These are phyloP conservation scores for Claviceps quebecensis DNA, from an alignment of 2,329 filamentous ascomycete species.

Conservation along the genomic window DNA sequence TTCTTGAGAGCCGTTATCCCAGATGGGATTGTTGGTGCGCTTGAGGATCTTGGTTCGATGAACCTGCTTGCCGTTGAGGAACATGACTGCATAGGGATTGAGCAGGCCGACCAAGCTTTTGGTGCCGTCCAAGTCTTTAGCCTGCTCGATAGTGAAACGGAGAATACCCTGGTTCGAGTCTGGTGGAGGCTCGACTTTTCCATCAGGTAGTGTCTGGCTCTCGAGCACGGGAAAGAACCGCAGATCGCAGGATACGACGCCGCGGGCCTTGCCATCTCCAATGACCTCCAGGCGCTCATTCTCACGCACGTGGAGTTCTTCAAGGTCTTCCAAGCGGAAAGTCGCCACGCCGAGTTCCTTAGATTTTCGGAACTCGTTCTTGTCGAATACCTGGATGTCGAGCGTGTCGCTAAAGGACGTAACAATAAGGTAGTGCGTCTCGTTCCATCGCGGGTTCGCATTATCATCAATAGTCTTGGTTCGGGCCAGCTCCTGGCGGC, in stretches of 20 bases:
- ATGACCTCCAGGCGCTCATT: conserved; percentile 76
- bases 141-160: conserved; percentile 85
- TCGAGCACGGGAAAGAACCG: conserved; percentile 92
- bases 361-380: conserved; percentile 91
- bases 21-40: conserved; percentile 94
- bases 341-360: conserved; percentile 83
- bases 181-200: conserved; percentile 65
- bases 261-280: conserved; percentile 70
- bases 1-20: conserved; percentile 85
- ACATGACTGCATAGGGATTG: conserved; percentile 76
- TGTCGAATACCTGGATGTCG: conserved; percentile 77
- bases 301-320: conserved; percentile 64
- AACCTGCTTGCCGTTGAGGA: conserved; percentile 85
- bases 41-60: conserved; percentile 86
- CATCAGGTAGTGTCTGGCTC: conserved; percentile 56
- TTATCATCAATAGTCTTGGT: conserved; percentile 83
- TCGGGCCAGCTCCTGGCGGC: conserved; percentile 63
- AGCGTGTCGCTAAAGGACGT: conserved; percentile 81
- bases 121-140: conserved; percentile 83
- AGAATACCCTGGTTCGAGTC: conserved; percentile 90
- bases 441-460: conserved; percentile 82
- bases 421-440: conserved; percentile 90
- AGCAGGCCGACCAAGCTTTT: conserved; percentile 86
- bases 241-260: conserved; percentile 66
- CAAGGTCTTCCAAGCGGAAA: conserved; percentile 71